Evolutionary conservation across 176 grass and related monocot species (phyloP), one percentile per base, ranked within the genome.

Genomic region (Eragrostis curvula): DNA sequence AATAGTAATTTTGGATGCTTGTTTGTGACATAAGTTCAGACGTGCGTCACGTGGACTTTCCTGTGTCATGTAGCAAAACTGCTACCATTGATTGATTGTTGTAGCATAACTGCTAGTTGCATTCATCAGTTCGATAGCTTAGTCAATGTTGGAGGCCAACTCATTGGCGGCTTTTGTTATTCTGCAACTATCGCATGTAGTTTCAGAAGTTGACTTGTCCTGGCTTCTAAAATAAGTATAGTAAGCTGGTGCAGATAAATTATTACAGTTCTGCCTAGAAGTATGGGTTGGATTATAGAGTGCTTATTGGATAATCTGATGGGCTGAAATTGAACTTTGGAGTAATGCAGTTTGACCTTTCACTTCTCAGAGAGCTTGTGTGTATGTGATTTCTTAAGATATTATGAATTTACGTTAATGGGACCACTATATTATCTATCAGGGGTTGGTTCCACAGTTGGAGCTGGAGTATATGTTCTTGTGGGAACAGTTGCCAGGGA

Each of bases 371-470:
- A 50, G 40, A 40, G 9, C 69, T 65, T 66, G 13, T 51, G 7
- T 83, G 45, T 20, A 3, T 28, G 27, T 25, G 20, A 44, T 63
- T 52, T 21, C 17, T n/a, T 63, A 58, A 8, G 36, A 57, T 67
- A 15, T 49, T 68, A 81, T 60, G 12, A 9, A 63, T 45, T 44
- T 0, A 66, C 70, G 15, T 14, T 63, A 7, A 60, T 47, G 74
- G 74, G 73, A 29, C 16, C 8, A 66, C 72, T 58, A 7, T 75
- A 32, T 68, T 9, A 39, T 90, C 24, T 49, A 25, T 42, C 93
- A 98, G 96, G 96, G 2, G 96, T 98, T 11, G 96, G 96, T 30
- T 90, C 96, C 0, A 98, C 93, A 1, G 88, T 96, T 70, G 93
- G 90, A 81, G 90, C 93, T 23, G 93, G 93, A 46, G 93, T 96